Conservation (phyloP, 2,329 filamentous ascomycete genomes). For the Pseudogymnoascus sp. region DNA sequence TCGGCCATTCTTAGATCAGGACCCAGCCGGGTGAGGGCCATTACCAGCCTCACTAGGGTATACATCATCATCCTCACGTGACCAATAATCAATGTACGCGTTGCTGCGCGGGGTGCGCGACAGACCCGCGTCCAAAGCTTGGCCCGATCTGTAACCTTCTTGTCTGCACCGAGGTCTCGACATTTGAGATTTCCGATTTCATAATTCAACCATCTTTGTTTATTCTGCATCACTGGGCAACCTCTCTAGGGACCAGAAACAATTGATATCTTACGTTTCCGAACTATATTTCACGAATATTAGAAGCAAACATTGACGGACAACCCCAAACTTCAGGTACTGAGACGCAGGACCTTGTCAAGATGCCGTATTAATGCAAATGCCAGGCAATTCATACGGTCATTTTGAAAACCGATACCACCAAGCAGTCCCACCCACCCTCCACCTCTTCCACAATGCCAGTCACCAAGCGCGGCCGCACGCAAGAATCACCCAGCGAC, state of each 20-base stretch:
- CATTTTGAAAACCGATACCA: not conserved
- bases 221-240: not conserved
- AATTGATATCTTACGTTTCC: not conserved
- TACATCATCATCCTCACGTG: not conserved
- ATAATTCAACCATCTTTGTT: not conserved
- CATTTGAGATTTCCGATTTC: not conserved
- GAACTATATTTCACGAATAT: not conserved
- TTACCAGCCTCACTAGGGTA: not conserved
- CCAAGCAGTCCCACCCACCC: not conserved
- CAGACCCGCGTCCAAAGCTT: not conserved
- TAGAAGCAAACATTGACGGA: not conserved
- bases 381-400: not conserved
- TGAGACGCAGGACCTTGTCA: not conserved
- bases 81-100: not conserved
- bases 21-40: not conserved
- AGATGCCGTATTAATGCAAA: not conserved
- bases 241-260: not conserved
- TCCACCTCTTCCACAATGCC: not conserved
- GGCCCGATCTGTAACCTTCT: constrained; percentile 1
- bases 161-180: not conserved
- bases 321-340: not conserved
- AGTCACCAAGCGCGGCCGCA: constrained; percentile 8
- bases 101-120: not conserved
- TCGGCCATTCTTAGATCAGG: not conserved
- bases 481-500: constrained; percentile 20